A percentile compares a stretch with the other conserved stretches of the same genome.
phyloP scores from a whole-genome alignment of 2,329 filamentous ascomycete genomes.

The Phyllosticta paracitricarpa region DNA sequence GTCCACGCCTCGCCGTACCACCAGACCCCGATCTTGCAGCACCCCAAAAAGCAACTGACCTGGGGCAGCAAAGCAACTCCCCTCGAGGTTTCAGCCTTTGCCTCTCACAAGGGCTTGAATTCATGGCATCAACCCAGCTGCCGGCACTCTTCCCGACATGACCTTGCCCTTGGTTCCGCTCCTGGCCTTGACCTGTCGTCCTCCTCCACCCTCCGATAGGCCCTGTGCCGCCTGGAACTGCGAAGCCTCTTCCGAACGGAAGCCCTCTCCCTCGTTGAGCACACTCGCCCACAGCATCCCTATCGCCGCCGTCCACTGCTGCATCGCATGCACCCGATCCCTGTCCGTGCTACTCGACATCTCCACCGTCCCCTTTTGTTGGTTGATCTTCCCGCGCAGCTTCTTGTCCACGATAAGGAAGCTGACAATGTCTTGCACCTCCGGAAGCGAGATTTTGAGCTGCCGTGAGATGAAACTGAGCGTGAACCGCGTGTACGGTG shows the following conservation, averaged over 20 bases:
- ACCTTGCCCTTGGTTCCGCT: slow-evolving; percentile 28
- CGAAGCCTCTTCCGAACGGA: slow-evolving; percentile 40
- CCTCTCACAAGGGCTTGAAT: slow-evolving; percentile 19
- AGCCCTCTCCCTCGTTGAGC: slow-evolving; percentile 69
- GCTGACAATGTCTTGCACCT: slow-evolving; percentile 92
- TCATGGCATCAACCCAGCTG: slow-evolving; percentile 30
- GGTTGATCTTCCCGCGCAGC: slow-evolving; percentile 79
- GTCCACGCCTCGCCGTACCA: slow-evolving; percentile 7
- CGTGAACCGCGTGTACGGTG: slow-evolving; percentile 88
- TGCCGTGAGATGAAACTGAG: slow-evolving; percentile 78
- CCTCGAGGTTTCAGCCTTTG: slow-evolving; percentile 11
- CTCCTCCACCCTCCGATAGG: slow-evolving; percentile 18
- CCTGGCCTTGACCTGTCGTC: slow-evolving; percentile 20
- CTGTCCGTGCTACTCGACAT: slow-evolving; percentile 65
- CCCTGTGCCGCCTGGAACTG: slow-evolving; percentile 18
- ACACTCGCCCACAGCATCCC: slow-evolving; percentile 59
- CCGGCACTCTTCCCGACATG: slow-evolving; percentile 24
- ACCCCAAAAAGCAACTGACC: slow-evolving; percentile 4
- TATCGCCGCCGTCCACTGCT: slow-evolving; percentile 62
- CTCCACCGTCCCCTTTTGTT: slow-evolving; percentile 73
- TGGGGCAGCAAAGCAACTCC: not conserved
- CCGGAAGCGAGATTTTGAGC: slow-evolving; percentile 71
- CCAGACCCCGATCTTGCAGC: slow-evolving; percentile 8
- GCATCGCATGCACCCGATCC: slow-evolving; percentile 63
- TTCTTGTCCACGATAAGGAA: slow-evolving; percentile 88